Evolutionary conservation across 1,139 yeast species (phyloP).

Genomic region (Suhomyces chickasaworum): DNA sequence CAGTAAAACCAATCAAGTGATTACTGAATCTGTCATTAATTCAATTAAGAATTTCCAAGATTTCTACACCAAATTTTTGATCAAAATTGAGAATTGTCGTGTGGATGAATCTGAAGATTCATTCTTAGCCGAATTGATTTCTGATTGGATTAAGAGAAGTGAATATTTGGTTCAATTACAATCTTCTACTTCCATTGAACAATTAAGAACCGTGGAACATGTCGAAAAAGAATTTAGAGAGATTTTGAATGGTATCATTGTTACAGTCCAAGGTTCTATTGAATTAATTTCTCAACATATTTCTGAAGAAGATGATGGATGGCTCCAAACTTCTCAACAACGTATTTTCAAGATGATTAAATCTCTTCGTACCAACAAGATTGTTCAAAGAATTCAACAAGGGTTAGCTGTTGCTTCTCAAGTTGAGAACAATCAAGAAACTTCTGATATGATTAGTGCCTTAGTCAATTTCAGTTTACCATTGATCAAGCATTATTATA

Average conservation of each 20-base stretch:
- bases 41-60: conserved; percentile 26
- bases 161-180: conserved; percentile 5
- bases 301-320: conserved; percentile 58
- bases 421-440: conserved; percentile 36
- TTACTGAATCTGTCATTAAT: conserved; percentile 19
- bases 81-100: conserved; percentile 33
- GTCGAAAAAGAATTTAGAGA: conserved; percentile 53
- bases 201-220: conserved; percentile 31
- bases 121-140: conserved; percentile 51
- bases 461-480: conserved; percentile 59
- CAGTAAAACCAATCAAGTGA: conserved; percentile 15
- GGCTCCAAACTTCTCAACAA: conserved; percentile 59
- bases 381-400: conserved; percentile 25
- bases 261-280: conserved; percentile 64
- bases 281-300: conserved; percentile 35
- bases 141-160: conserved; percentile 33
- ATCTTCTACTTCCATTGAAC: conserved; percentile 27
- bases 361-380: conserved; percentile 35
- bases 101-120: conserved; percentile 25
- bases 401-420: conserved; percentile 23
- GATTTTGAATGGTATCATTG: conserved; percentile 60
- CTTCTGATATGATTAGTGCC: conserved; percentile 44
- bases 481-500: conserved; percentile 53
- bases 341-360: conserved; percentile 42
- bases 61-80: conserved; percentile 22